Conservation (phyloP, 2,329 filamentous ascomycete species). For the Orbilia blumenaviensis region DNA sequence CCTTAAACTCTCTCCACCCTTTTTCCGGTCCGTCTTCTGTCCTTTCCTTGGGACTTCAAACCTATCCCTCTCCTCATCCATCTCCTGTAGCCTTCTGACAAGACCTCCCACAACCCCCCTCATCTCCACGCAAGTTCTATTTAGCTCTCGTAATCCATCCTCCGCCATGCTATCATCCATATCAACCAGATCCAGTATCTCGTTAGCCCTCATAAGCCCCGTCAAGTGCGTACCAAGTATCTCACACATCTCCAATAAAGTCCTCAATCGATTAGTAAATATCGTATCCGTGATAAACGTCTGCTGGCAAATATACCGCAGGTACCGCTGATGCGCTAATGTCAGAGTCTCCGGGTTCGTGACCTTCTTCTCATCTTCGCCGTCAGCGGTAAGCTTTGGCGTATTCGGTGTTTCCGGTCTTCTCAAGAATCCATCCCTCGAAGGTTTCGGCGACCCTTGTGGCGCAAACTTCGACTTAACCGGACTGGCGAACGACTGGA, state of each 20-base stretch:
- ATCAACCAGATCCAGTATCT: conserved; percentile 54
- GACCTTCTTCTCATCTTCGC: conserved; percentile 32
- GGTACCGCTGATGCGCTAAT: conserved; percentile 46
- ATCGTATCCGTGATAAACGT: conserved; percentile 56
- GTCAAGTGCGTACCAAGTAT: conserved; percentile 55
- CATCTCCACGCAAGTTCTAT: conserved; percentile 54
- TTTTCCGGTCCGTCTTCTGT: conserved; percentile 25
- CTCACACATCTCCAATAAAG: conserved; percentile 54
- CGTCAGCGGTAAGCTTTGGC: conserved; percentile 2
- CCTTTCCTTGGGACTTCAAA: conserved; percentile 45
- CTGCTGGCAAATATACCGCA: conserved; percentile 51
- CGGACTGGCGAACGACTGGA: conserved; percentile 31
- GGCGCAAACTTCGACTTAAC: conserved; percentile 22
- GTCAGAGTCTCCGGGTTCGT: conserved; percentile 51
- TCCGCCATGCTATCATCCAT: conserved; percentile 29
- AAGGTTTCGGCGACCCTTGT: conserved; percentile 27
- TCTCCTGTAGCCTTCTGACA: conserved; percentile 55
- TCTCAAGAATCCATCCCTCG: conserved; percentile 5
- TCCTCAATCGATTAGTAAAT: conserved; percentile 56
- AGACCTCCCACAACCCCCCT: conserved; percentile 54
- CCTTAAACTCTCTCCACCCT: conserved; percentile 15
- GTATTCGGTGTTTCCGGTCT: conserved; percentile 38
- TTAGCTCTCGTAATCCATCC: conserved; percentile 41
- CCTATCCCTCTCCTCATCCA: conserved; percentile 57
- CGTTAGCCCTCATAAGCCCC: conserved; percentile 46